Conservation (phyloP, 2,329 filamentous ascomycete genomes). For the Conoideocrella luteorostrata region DNA sequence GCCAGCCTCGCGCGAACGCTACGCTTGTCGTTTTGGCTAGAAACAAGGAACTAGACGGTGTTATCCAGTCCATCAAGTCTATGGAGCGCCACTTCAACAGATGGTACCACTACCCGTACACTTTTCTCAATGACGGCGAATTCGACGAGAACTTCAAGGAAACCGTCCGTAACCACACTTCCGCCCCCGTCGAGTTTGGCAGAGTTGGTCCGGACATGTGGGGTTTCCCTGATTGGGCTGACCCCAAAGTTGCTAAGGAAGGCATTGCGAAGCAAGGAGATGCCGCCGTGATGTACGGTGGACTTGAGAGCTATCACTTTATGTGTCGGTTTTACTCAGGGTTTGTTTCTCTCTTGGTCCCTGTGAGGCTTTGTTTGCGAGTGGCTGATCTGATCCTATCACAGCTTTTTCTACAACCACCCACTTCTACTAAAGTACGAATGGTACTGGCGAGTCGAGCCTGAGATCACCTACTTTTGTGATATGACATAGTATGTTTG, state of each 20-base stretch:
- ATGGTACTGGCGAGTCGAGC: conserved; percentile 99
- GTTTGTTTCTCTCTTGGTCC: conserved; percentile 40
- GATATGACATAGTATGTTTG: conserved; percentile 91
- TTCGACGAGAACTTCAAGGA: conserved; percentile 95
- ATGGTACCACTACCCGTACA: conserved; percentile 98
- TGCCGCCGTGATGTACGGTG: conserved; percentile 97
- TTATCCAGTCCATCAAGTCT: conserved; percentile 94
- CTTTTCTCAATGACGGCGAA: conserved; percentile 95
- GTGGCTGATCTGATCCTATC: conserved; percentile 22
- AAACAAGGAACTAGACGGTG: conserved; percentile 94
- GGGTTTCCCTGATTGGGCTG: conserved; percentile 96
- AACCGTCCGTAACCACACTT: conserved; percentile 84
- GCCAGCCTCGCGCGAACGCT: conserved; percentile 78
- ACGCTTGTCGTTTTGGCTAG: conserved; percentile 92
- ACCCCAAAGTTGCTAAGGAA: conserved; percentile 88
- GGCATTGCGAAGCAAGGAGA: conserved; percentile 96
- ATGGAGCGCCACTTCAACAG: conserved; percentile 98
- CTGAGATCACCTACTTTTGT: conserved; percentile 99
- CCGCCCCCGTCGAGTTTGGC: conserved; percentile 80
- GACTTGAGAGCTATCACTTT: conserved; percentile 96
- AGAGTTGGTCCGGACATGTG: conserved; percentile 87
- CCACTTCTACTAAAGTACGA: conserved; percentile 92
- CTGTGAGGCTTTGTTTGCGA: background rate
- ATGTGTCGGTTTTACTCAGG: conserved; percentile 99
- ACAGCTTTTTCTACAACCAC: conserved; percentile 92